Evolutionary conservation across 2,329 filamentous ascomycete species (phyloP).

Genomic region (Atkinsonella hypoxylon): DNA sequence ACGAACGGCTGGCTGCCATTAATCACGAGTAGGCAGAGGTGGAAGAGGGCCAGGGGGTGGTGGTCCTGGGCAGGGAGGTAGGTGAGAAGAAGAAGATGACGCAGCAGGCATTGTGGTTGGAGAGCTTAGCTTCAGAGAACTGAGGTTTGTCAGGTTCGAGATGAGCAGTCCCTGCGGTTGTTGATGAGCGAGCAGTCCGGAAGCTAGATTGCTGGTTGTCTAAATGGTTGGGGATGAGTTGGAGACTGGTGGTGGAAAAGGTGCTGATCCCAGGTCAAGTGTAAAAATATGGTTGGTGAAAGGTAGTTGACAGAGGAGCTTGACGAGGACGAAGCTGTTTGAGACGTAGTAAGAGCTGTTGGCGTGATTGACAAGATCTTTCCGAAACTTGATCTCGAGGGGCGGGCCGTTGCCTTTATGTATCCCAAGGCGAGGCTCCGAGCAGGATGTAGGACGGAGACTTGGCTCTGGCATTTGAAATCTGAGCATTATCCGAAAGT

Average conservation of each 20-base stretch:
- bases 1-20: slow-evolving; percentile 13
- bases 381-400: slow-evolving; percentile 6
- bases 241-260: background rate
- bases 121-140: slow-evolving; percentile 4
- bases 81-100: slow-evolving; percentile 52
- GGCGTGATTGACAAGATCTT: background rate
- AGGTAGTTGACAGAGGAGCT: background rate
- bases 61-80: slow-evolving; percentile 55
- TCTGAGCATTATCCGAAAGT: slow-evolving; percentile 13
- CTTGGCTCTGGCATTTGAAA: slow-evolving; percentile 8
- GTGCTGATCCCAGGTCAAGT: background rate
- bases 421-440: slow-evolving; percentile 13
- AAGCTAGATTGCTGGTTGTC: background rate
- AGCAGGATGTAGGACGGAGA: slow-evolving; percentile 6
- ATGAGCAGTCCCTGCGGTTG: too few relatives aligned
- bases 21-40: slow-evolving; percentile 50
- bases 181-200: too few relatives aligned
- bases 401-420: slow-evolving; percentile 19
- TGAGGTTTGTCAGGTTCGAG: background rate
- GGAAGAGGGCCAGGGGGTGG: slow-evolving; percentile 53
- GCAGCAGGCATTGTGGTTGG: slow-evolving; percentile 38
- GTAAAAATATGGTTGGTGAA: background rate
- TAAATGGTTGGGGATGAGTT: background rate
- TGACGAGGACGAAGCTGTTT: background rate
- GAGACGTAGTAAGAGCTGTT: background rate